Percentiles rank a stretch among this genome's conserved stretches.
Evolutionary conservation across 2,329 filamentous ascomycete species (phyloP).

Genomic region (Calycina herbarum): DNA sequence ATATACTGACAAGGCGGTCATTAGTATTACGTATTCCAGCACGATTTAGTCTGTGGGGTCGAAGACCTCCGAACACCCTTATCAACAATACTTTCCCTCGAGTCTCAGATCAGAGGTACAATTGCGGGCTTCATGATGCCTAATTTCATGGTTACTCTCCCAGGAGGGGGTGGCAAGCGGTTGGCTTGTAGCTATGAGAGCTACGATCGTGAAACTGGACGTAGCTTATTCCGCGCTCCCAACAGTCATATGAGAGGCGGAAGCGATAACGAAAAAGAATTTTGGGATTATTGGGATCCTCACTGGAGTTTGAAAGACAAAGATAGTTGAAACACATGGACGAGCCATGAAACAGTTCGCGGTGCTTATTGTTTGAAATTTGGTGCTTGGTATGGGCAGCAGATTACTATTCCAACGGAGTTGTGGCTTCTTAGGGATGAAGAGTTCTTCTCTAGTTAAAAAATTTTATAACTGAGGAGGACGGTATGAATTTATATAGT

Average conservation of each 20-base stretch:
- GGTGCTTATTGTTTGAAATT: neutral
- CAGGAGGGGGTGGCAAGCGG: slow-evolving; percentile 8
- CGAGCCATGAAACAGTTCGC: neutral
- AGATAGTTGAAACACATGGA: neutral
- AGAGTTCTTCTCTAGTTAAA: no score
- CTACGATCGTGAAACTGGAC: slow-evolving; percentile 6
- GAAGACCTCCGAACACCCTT: slow-evolving; percentile 12
- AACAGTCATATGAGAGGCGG: slow-evolving; percentile 3
- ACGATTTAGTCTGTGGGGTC: slow-evolving; percentile 9
- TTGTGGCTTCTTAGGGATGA: no score
- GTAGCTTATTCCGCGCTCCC: slow-evolving; percentile 5
- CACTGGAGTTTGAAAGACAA: neutral
- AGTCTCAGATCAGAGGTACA: slow-evolving; percentile 1
- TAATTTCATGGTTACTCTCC: slow-evolving; percentile 8
- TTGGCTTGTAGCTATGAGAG: slow-evolving; percentile 6
- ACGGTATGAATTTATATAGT: no score
- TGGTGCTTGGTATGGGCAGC: neutral
- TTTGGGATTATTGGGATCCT: slow-evolving; percentile 8
- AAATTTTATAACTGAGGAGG: no score
- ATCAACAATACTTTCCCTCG: slow-evolving; percentile 4
- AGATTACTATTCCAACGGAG: neutral
- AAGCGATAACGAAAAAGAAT: neutral
- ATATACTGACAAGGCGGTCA: slow-evolving; percentile 34
- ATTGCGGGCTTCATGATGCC: slow-evolving; percentile 14
- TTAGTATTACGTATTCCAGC: slow-evolving; percentile 62